Evolutionary conservation across 2,329 filamentous ascomycete genomes (phyloP), one percentile per base, ranked within the genome.

Genomic region (Fusarium musae): DNA sequence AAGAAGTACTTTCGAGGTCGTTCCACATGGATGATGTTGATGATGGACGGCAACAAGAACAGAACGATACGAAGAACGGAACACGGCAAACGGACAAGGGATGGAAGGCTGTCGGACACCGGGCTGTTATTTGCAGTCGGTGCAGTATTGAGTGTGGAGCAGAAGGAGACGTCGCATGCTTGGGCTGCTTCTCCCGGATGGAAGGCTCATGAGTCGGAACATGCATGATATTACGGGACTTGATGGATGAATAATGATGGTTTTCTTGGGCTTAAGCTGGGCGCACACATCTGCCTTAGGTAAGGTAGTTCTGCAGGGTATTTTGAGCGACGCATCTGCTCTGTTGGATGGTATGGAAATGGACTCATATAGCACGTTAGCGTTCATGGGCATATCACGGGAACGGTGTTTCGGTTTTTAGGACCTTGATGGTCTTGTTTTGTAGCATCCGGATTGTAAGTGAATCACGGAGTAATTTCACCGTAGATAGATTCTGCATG

Each of bases 81-180:
- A 49, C 53, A 60, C 58, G 73, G 66, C 36, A 71, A 75, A 40
- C 26, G 26, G 64, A 57, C 34, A 75, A 78, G 58, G 82, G 82
- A n/a, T 86, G 84, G 83, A 77, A 79, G 1, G 81, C 79, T 1
- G 79, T 78, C 36, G 85, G 85, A 12, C 88, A 90, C 72, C 82
- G 84, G 13, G 82, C 85, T 39, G 86, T 88, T 74, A 84, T 93
- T 6, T 93, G 92, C 78, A 92, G 91, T 77, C 85, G 87, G 23
- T 93, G 92, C 80, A 93, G 91, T 78, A 86, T 93, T 6, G 92
- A 93, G 78, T 85, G 85, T 30, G 91, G 91, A 0, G 77, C 82
- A 26, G 87, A 92, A 59, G 91, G 91, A 32, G 90, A 93, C 53
- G 87, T 92, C 9, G 87, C 90, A 66, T 93, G 92, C 76, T 80